Evolutionary conservation across 768 basidiomycete genomes (phyloP).

Genomic region (Leccinum broughii): DNA sequence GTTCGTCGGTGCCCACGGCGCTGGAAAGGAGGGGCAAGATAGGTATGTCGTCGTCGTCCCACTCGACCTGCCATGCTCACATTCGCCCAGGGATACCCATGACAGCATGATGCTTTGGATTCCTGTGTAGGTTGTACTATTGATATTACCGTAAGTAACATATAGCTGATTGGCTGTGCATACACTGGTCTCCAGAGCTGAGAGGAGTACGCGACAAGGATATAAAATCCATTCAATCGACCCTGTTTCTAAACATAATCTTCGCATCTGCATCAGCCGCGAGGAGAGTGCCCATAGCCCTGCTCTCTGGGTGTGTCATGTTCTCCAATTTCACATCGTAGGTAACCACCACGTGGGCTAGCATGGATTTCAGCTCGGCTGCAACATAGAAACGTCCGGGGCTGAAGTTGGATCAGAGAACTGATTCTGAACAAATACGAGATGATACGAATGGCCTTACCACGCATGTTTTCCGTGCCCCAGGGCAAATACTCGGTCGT

Average conservation of each 20-base stretch:
- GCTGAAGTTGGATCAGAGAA: background rate
- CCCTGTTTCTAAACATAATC: slow-evolving; percentile 6
- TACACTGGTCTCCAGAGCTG: background rate
- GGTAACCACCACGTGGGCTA: slow-evolving; percentile 13
- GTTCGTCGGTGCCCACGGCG: slow-evolving; percentile 82
- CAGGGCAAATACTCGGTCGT: slow-evolving; percentile 37
- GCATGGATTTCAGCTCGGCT: slow-evolving; percentile 11
- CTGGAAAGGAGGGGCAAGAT: slow-evolving; percentile 76
- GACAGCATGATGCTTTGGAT: slow-evolving; percentile 48
- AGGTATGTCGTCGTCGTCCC: slow-evolving; percentile 48
- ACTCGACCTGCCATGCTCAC: background rate
- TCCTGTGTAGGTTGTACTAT: no score
- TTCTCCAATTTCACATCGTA: slow-evolving; percentile 10
- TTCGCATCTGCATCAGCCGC: background rate
- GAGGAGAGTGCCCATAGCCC: background rate
- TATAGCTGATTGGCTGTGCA: no score
- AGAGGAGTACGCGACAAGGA: background rate
- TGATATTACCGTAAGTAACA: no score
- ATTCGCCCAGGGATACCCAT: slow-evolving; percentile 74
- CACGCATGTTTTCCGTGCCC: slow-evolving; percentile 26
- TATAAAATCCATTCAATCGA: background rate
- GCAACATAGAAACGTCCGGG: slow-evolving; percentile 20
- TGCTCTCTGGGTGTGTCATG: background rate
- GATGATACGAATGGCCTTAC: background rate
- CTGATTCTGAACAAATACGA: background rate